phyloP scores from a whole-genome alignment of 257 asterid species.

The Apocynum venetum region DNA sequence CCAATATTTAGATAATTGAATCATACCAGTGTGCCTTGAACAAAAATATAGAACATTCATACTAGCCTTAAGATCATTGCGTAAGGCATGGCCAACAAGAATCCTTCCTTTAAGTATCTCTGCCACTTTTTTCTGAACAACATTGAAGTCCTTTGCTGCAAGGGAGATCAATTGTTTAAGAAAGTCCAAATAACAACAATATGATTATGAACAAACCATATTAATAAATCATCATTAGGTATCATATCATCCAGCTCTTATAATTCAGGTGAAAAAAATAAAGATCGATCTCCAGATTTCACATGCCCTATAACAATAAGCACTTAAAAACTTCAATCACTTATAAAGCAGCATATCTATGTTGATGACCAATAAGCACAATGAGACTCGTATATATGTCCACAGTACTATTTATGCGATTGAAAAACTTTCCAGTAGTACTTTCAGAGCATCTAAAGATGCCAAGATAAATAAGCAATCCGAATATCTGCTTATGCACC shows the following conservation, averaged over 20 bases:
- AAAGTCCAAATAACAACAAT: not conserved
- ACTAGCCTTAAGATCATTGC: conserved; percentile 85
- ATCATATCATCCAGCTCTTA: not conserved
- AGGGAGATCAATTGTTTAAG: conserved; percentile 16
- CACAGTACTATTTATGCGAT: not conserved
- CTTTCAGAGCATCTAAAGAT: not conserved
- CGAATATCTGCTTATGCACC: not conserved
- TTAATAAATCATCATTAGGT: not conserved
- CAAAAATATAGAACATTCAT: conserved; percentile 4
- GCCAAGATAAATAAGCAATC: not conserved
- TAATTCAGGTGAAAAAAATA: not conserved
- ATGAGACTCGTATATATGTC: not conserved
- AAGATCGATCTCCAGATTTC: not conserved
- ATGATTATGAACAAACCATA: not conserved
- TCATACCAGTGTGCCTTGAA: not conserved
- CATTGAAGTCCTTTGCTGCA: conserved; percentile 78
- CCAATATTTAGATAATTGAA: conserved; percentile 4
- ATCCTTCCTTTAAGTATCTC: conserved; percentile 68
- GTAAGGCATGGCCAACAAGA: conserved; percentile 95
- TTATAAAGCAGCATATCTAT: not conserved
- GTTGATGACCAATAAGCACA: not conserved
- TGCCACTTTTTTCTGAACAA: conserved; percentile 76
- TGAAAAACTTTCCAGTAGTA: not conserved
- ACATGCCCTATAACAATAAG: too few species aligned
- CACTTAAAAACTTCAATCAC: not conserved